Evolutionary conservation across 2,329 filamentous ascomycete genomes (phyloP).

Genomic region (Kalmusia sp.): DNA sequence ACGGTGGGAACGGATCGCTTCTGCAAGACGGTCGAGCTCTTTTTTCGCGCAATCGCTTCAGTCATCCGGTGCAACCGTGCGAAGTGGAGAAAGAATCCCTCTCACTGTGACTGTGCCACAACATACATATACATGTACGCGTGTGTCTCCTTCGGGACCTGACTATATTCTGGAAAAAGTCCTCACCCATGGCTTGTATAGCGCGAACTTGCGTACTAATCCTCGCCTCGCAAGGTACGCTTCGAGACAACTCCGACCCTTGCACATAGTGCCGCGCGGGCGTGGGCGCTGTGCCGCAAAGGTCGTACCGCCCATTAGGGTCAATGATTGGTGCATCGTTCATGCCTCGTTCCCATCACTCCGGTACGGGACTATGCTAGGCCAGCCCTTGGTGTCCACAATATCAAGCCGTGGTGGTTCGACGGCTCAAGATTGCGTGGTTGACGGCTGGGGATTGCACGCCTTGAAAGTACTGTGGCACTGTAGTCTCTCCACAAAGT

Average conservation of each 20-base stretch:
- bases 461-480: too few species aligned
- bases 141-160: background rate
- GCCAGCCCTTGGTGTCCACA: background rate
- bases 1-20: background rate
- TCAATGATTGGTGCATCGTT: constrained; percentile 5
- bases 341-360: background rate
- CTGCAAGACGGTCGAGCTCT: background rate
- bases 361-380: background rate
- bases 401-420: background rate
- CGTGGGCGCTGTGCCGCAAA: too few species aligned
- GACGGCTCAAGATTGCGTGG: background rate
- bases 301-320: background rate
- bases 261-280: background rate
- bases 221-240: background rate
- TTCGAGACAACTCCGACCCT: constrained; percentile 7
- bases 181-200: constrained; percentile 1
- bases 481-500: constrained; percentile 1
- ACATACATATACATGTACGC: background rate
- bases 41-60: background rate
- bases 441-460: background rate
- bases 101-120: background rate
- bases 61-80: background rate
- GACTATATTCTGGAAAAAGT: background rate
- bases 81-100: background rate
- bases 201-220: background rate